Evolutionary conservation across 192 early-diverging fungal genomes (phyloP), one percentile per base, ranked within the genome.

Genomic region (Coemansia sp.): DNA sequence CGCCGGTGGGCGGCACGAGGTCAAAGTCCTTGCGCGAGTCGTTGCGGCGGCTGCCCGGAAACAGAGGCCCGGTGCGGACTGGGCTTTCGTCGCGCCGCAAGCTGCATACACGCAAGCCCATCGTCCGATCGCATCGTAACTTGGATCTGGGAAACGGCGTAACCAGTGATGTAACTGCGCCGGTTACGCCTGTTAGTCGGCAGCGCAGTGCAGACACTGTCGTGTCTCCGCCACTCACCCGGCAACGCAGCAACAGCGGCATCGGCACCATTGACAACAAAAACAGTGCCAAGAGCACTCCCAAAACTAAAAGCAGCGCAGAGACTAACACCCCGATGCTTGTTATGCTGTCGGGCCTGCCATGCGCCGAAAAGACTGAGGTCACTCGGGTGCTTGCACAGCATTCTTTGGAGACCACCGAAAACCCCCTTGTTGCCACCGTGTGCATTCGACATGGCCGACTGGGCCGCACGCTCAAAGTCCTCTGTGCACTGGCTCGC

Each of bases 381-480:
- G 10, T 48, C 14, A 31, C 40, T 0, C 62, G 23, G 15, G 22
- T 28, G n/a, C 64, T 72, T 0, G 52, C 59, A 2, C 8, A 57
- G 2, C 61, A 53, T 5, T 60, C 63, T 2, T 19, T 70, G 17
- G 9, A 21, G 1, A 54, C 70, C 5, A 71, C 68, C 10, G 77
- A 71, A 4, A 57, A 80, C 57, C 77, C 77, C 21, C 52, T 80
- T 23, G 12, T 17, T 2, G 72, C 77, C 21, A 34, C 54, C 14
- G n/a, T 68, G 1, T 80, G 77, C n/a, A 31, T 80, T 8, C 64
- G 61, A 10, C 46, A 66, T 8, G 68, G 66, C 12, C 46, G 51
- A 22, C 65, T 80, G 12, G 64, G 61, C 17, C 71, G 77, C 56
- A 80, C 71, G 1, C 64, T 74, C 47, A 80, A 80, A 17, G 77